Conservation (phyloP, 768 basidiomycete species). For the Agaricus bisporus region DNA sequence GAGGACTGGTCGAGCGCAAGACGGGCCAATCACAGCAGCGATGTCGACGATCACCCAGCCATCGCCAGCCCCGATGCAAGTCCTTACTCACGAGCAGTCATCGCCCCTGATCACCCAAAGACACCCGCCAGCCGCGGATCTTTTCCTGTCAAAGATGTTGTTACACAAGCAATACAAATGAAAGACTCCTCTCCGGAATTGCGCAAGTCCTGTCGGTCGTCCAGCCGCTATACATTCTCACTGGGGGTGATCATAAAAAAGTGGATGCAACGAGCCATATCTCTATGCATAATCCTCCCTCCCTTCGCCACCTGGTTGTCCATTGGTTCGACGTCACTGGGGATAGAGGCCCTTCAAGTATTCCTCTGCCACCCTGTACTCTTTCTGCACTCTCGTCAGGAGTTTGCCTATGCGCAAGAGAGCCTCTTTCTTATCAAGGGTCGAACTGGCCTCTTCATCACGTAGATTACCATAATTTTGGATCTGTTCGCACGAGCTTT, state of each 20-base stretch:
- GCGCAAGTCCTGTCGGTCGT: slow-evolving; percentile 12
- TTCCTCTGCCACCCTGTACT: slow-evolving; percentile 62
- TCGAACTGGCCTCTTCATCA: slow-evolving; percentile 49
- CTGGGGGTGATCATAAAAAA: slow-evolving; percentile 7
- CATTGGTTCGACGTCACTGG: neutral
- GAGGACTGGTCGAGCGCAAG: too few relatives aligned
- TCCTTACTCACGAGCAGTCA: neutral
- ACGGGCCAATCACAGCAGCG: too few relatives aligned
- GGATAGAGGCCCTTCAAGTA: slow-evolving; percentile 52
- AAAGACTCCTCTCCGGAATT: slow-evolving; percentile 6
- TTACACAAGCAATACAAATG: slow-evolving; percentile 11
- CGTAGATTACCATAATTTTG: slow-evolving; percentile 77
- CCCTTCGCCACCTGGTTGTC: neutral
- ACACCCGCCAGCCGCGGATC: slow-evolving; percentile 6
- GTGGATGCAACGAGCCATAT: slow-evolving; percentile 9
- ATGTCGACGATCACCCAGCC: neutral
- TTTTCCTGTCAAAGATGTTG: slow-evolving; percentile 11
- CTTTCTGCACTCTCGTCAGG: slow-evolving; percentile 53
- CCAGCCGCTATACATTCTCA: slow-evolving; percentile 9
- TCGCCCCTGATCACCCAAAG: slow-evolving; percentile 6
- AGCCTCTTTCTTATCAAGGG: slow-evolving; percentile 34
- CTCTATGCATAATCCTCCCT: slow-evolving; percentile 5
- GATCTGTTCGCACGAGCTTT: slow-evolving; percentile 82
- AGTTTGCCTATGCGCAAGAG: slow-evolving; percentile 50
- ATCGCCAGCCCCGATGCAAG: slow-evolving; percentile 1